Base-by-base conservation (phyloP, 1,284 basidiomycete species). In the Waitea zeae region DNA sequence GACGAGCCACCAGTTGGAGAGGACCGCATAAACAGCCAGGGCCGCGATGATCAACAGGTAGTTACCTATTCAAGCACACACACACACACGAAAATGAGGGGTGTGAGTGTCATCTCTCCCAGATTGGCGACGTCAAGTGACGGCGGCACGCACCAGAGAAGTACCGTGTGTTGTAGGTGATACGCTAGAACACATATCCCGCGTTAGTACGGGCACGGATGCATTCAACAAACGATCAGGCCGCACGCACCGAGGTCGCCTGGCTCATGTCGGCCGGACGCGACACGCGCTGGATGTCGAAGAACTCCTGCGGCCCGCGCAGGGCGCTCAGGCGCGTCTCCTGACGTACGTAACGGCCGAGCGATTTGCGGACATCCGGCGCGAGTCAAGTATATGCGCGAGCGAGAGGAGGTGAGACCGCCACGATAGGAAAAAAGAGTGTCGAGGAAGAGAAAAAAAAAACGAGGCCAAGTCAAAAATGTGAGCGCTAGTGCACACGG, bases 121-220 rank as follows among this genome's bases (percentile, higher is more conserved):
- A n/a, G n/a, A n/a, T n/a, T n/a, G n/a, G n/a, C n/a, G n/a, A n/a
- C n/a, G n/a, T n/a, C n/a, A n/a, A n/a, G n/a, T n/a, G n/a, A n/a
- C n/a, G n/a, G 41, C 41, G 74, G n/a, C n/a, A n/a, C n/a, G n/a
- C n/a, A n/a, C 75, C 82, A 39, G 83, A 88, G 57, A 88, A 90
- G 58, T 89, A 89, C 37, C 83, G 77, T 30, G 89, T 89, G 62
- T 95, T 96, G 64, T 93, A 89, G 27, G 87, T 86, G 68, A 93
- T 82, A 40, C 89, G 72, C 83, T 86, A 34, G 31, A 41, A 14
- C 35, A 35, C 26, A 27, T 27, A 17, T 26, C 24, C n/a, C n/a
- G n/a, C n/a, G n/a, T n/a, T n/a, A n/a, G n/a, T n/a, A n/a, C n/a
- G n/a, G n/a, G n/a, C n/a, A n/a, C n/a, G n/a, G n/a, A n/a, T n/a